Evolutionary conservation across 352 stramenopile genomes (phyloP).

Genomic region (Blastocystis sp.): DNA sequence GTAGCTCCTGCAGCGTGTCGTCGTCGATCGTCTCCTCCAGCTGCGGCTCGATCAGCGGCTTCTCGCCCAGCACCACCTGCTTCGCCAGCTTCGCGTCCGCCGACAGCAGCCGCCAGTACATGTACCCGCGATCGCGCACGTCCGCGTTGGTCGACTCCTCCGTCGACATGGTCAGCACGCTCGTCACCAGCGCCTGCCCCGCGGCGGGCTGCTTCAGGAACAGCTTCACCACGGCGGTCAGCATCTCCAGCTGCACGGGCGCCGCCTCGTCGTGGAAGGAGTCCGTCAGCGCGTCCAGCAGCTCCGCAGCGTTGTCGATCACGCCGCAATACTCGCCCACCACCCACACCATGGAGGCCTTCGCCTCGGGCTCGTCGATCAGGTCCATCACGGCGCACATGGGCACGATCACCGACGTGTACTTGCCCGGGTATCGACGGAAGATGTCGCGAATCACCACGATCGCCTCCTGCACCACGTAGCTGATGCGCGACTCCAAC

Average conservation of each 20-base stretch:
- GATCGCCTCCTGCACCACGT: conserved; percentile 96
- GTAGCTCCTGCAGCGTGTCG: conserved; percentile 87
- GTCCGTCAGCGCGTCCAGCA: conserved; percentile 95
- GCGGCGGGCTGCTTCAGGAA: conserved; percentile 89
- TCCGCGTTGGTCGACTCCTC: conserved; percentile 97
- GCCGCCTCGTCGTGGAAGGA: conserved; percentile 92
- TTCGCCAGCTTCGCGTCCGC: conserved; percentile 94
- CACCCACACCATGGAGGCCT: conserved; percentile 99
- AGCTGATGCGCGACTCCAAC: conserved; percentile 88
- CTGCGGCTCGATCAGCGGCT: conserved; percentile 86
- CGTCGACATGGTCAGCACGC: conserved; percentile 91
- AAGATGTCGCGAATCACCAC: conserved; percentile 99
- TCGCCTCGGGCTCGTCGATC: conserved; percentile 95
- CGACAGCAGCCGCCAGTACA: conserved; percentile 97
- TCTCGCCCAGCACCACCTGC: conserved; percentile 92
- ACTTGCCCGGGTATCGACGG: conserved; percentile 96
- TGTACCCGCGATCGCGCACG: conserved; percentile 92
- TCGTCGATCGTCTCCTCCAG: conserved; percentile 79
- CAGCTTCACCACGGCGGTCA: conserved; percentile 96
- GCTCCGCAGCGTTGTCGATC: conserved; percentile 97
- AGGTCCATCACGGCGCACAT: conserved; percentile 98
- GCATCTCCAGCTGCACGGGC: conserved; percentile 85
- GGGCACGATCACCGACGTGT: conserved; percentile 96
- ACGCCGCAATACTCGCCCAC: conserved; percentile 93
- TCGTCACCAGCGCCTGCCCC: conserved; percentile 87